Evolutionary conservation across 1,284 basidiomycete species (phyloP).

Genomic region (Sporisorium graminicola): DNA sequence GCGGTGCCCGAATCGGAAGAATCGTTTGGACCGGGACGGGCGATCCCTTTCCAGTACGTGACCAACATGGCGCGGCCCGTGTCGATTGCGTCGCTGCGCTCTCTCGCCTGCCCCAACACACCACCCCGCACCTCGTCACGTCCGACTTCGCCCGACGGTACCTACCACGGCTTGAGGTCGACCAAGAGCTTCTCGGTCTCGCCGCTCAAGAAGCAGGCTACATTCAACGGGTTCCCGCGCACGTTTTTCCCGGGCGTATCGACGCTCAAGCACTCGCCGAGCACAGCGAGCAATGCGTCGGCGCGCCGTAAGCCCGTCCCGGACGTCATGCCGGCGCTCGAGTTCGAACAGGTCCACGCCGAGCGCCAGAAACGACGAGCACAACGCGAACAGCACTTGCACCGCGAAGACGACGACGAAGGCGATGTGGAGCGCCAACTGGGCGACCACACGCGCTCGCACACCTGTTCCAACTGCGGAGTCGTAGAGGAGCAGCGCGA

Average conservation of each 20-base stretch:
- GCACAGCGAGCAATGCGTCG: constrained; percentile 8
- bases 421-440: constrained; percentile 26
- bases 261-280: constrained; percentile 22
- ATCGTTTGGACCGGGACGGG: constrained; percentile 2
- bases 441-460: constrained; percentile 15
- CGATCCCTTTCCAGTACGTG: constrained; percentile 40
- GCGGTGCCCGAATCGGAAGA: not conserved
- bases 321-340: constrained; percentile 22
- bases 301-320: constrained; percentile 21
- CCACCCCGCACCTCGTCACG: constrained; percentile 41
- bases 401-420: constrained; percentile 2
- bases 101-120: constrained; percentile 32
- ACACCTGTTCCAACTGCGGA: constrained; percentile 34
- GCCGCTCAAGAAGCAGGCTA: constrained; percentile 27
- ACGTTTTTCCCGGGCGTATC: constrained; percentile 20
- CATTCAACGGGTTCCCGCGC: constrained; percentile 40
- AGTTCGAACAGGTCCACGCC: constrained; percentile 20
- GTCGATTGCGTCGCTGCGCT: constrained; percentile 38
- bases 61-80: constrained; percentile 40
- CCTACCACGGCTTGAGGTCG: constrained; percentile 13
- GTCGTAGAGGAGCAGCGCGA: constrained; percentile 23
- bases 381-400: not conserved
- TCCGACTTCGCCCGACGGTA: constrained; percentile 24
- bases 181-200: constrained; percentile 31
- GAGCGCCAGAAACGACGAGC: constrained; percentile 4